These are phyloP conservation scores for Fraxinus baroniana DNA, from an alignment of 305 asterid species.

Conservation along the genomic window DNA sequence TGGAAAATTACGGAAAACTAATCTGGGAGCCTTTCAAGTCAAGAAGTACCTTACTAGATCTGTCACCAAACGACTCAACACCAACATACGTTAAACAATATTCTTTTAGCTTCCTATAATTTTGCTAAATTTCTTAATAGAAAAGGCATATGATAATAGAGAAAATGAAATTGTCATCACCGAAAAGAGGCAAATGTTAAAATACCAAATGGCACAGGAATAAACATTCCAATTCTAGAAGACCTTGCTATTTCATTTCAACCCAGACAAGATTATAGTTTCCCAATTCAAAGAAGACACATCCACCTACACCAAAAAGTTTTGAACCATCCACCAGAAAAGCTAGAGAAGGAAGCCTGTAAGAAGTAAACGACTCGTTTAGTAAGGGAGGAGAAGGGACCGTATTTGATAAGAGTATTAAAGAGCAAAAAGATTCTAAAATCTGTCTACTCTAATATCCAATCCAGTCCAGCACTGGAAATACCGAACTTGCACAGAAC, in stretches of 20 bases:
- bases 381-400: neutral
- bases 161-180: neutral
- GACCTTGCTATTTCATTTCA: slow-evolving; percentile 10
- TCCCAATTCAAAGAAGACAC: neutral
- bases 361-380: neutral
- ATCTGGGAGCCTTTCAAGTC: neutral
- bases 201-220: neutral
- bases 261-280: slow-evolving; percentile 9
- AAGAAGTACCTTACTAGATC: neutral
- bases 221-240: slow-evolving; percentile 18
- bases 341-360: neutral
- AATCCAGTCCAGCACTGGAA: neutral
- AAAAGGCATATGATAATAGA: neutral
- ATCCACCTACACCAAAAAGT: slow-evolving; percentile 15
- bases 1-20: neutral
- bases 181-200: neutral
- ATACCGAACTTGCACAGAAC: neutral
- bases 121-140: neutral
- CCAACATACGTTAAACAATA: neutral
- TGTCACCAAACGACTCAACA: neutral
- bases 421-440: neutral
- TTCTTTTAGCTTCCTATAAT: neutral
- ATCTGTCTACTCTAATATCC: neutral
- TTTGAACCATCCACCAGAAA: slow-evolving; percentile 5
- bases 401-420: neutral